These are phyloP conservation scores for Alternaria rosae DNA, from an alignment of 2,329 filamentous ascomycete genomes.

Conservation along the genomic window DNA sequence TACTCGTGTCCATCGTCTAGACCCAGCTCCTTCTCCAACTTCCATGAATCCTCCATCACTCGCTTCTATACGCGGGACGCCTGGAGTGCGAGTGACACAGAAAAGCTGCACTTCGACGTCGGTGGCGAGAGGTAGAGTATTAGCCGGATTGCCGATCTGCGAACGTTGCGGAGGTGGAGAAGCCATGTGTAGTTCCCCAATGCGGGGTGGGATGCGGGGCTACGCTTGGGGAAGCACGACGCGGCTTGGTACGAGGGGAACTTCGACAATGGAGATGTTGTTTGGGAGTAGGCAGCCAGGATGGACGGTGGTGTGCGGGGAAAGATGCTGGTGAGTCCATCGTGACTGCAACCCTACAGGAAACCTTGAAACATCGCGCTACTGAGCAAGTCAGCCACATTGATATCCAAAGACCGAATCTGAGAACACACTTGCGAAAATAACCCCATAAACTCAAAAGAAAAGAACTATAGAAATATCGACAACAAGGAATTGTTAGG, in stretches of 20 bases:
- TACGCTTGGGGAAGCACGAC: background rate
- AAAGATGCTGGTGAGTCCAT: background rate
- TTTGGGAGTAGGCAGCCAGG: background rate
- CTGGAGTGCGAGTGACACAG: background rate
- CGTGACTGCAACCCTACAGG: background rate
- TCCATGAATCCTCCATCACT: background rate
- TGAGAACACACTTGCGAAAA: background rate
- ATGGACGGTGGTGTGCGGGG: background rate
- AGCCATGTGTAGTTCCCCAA: constrained; percentile 10
- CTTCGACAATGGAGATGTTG: rapidly evolving
- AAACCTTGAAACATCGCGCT: background rate
- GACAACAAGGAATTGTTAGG: too few species aligned
- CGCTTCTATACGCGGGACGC: background rate
- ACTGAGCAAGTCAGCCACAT: background rate
- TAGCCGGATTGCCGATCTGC: constrained; percentile 2
- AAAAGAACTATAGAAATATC: background rate
- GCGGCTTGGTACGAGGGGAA: background rate
- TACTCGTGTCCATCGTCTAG: background rate
- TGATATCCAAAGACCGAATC: background rate
- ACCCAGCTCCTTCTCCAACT: background rate
- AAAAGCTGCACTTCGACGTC: background rate
- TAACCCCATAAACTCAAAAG: background rate
- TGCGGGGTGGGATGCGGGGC: constrained; percentile 13
- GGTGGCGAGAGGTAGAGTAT: background rate
- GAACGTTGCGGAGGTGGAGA: constrained; percentile 5